A percentile compares a stretch with the other conserved stretches of the same genome.
Evolutionary conservation across 805 yeast species (phyloP).

Genomic region (Pichia exigua): DNA sequence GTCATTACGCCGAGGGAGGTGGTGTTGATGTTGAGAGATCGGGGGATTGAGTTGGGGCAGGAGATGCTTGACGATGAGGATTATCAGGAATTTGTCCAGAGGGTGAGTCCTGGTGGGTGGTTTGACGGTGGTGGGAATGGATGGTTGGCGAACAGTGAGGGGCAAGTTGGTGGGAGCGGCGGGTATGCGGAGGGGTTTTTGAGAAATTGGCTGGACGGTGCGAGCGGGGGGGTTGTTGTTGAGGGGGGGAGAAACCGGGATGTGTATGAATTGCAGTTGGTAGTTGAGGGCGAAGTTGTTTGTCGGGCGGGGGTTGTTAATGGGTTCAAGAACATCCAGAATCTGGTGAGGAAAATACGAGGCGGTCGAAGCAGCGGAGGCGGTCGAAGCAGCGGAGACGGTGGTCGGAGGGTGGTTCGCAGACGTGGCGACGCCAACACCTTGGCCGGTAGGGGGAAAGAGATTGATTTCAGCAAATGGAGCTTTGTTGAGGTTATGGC

Average conservation of each 20-base stretch:
- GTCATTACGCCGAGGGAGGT: conserved; percentile 89
- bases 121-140: conserved; percentile 71
- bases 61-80: conserved; percentile 77
- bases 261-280: conserved; percentile 57
- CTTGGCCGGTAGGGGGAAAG: conserved; percentile 9
- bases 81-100: conserved; percentile 24
- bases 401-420: neutral
- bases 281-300: conserved; percentile 33
- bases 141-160: conserved; percentile 87
- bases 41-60: conserved; percentile 31
- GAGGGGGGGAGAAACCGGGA: conserved; percentile 65
- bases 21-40: conserved; percentile 43
- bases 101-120: conserved; percentile 85
- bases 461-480: conserved; percentile 53
- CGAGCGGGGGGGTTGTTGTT: neutral
- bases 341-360: conserved; percentile 78
- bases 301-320: conserved; percentile 63
- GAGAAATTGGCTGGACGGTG: conserved; percentile 3
- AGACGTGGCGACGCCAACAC: neutral
- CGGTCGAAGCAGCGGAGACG: conserved; percentile 25
- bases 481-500: conserved; percentile 96
- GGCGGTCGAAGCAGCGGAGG: conserved; percentile 24
- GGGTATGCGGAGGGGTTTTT: conserved; percentile 27
- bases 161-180: conserved; percentile 54
- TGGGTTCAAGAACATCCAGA: conserved; percentile 93